These are phyloP conservation scores for Tieghemostelium lacteum DNA, from an alignment of 78 protist species.

Conservation along the genomic window DNA sequence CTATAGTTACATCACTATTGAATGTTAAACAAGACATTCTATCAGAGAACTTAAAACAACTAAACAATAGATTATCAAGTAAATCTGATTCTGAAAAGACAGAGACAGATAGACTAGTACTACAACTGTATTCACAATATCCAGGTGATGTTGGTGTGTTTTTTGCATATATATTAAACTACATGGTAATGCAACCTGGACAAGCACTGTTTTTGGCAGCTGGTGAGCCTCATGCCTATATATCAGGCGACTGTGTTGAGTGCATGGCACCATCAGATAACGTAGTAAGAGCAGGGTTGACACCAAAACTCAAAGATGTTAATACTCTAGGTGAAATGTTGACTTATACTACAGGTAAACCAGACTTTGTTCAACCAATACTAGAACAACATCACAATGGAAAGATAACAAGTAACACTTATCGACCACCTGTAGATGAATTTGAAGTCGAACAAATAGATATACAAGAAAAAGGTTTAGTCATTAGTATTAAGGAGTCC, in stretches of 20 bases:
- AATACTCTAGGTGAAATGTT: constrained; percentile 85
- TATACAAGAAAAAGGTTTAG: not conserved
- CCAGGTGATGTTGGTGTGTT: constrained; percentile 97
- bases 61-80: constrained; percentile 23
- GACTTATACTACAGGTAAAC: constrained; percentile 77
- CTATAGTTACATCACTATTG: constrained; percentile 43
- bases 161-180: constrained; percentile 92
- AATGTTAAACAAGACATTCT: constrained; percentile 9
- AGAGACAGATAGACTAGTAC: constrained; percentile 14
- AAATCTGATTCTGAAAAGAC: not conserved
- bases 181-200: constrained; percentile 87
- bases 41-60: not conserved
- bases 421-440: constrained; percentile 63
- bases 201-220: constrained; percentile 94
- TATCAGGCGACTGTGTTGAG: constrained; percentile 94
- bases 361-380: constrained; percentile 21
- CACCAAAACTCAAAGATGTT: constrained; percentile 96
- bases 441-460: constrained; percentile 47
- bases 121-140: constrained; percentile 43
- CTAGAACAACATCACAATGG: not conserved
- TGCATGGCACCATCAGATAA: constrained; percentile 99
- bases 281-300: constrained; percentile 99
- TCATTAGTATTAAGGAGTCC: not conserved
- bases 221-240: constrained; percentile 97
- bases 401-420: not conserved